Conservation (phyloP, 1,284 basidiomycete genomes). For the Heterobasidion irregulare region DNA sequence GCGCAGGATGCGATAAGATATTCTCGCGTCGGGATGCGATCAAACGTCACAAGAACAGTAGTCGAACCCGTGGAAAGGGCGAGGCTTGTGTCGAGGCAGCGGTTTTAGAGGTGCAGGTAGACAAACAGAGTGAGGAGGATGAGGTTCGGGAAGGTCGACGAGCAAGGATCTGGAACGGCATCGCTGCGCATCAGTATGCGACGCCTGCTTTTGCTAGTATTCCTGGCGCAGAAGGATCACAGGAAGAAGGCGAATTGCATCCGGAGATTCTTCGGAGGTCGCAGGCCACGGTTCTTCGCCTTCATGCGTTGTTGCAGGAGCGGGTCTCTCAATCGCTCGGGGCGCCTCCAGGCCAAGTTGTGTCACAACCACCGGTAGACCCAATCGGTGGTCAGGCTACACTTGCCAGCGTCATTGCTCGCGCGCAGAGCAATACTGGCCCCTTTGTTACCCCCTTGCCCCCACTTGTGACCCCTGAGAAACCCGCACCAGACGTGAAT, state of each 20-base stretch:
- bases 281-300: conserved; percentile 42
- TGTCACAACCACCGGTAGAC: conserved; percentile 26
- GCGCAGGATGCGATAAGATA: conserved; percentile 58
- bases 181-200: conserved; percentile 20
- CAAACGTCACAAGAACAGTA: conserved; percentile 60
- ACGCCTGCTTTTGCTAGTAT: conserved; percentile 9
- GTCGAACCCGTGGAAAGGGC: conserved; percentile 25
- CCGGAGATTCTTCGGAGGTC: conserved; percentile 37
- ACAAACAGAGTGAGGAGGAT: conserved; percentile 43
- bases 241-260: conserved; percentile 62
- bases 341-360: conserved; percentile 26
- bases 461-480: conserved; percentile 6
- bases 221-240: conserved; percentile 19
- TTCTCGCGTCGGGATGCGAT: conserved; percentile 72
- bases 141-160: conserved; percentile 34
- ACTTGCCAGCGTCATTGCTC: conserved; percentile 57
- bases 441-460: background rate
- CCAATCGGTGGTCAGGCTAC: conserved; percentile 48
- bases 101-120: conserved; percentile 50
- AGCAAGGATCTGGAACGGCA: conserved; percentile 53
- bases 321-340: conserved; percentile 51
- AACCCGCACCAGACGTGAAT: conserved; percentile 8
- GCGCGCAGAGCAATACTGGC: conserved; percentile 34
- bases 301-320: conserved; percentile 50
- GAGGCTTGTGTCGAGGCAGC: conserved; percentile 42